Percentiles rank a stretch among this genome's conserved stretches.
These are phyloP conservation scores for Seiridium cupressi DNA, from an alignment of 2,329 filamentous ascomycete genomes.

Conservation along the genomic window DNA sequence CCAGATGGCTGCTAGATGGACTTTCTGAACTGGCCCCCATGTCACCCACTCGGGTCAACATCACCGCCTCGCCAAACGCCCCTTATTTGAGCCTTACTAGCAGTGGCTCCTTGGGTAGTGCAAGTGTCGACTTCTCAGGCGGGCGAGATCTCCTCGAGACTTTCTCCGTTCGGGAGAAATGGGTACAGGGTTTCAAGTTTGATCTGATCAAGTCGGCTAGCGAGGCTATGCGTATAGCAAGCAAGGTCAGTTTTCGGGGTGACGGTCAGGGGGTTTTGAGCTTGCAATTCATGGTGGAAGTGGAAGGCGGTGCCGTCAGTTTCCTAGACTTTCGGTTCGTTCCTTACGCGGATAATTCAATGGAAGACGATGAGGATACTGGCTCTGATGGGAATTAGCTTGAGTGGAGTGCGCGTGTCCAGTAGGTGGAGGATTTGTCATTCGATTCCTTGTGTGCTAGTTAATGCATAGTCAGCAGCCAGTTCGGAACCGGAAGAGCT, in stretches of 20 bases:
- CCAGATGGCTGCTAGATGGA: conserved; percentile 69
- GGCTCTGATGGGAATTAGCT: conserved; percentile 34
- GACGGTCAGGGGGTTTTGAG: conserved; percentile 89
- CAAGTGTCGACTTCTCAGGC: conserved; percentile 65
- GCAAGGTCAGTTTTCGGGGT: conserved; percentile 86
- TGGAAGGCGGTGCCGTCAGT: conserved; percentile 66
- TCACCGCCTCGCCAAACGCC: conserved; percentile 61
- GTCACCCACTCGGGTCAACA: conserved; percentile 68
- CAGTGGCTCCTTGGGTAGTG: conserved; percentile 56
- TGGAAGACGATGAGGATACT: conserved; percentile 51
- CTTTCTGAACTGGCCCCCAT: conserved; percentile 69
- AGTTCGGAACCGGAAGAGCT: too few species aligned
- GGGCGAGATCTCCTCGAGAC: conserved; percentile 71
- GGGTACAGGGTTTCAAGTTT: conserved; percentile 80
- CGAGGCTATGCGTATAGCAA: conserved; percentile 89
- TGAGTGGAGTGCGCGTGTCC: neutral
- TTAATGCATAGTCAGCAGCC: too few species aligned
- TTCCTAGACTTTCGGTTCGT: conserved; percentile 85
- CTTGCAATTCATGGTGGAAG: conserved; percentile 93
- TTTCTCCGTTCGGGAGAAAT: conserved; percentile 60
- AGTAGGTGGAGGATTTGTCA: neutral
- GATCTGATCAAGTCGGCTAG: conserved; percentile 79
- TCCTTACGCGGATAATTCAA: conserved; percentile 59
- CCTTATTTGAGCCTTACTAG: conserved; percentile 76
- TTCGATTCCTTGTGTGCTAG: too few species aligned